Evolutionary conservation across 768 basidiomycete genomes (phyloP).

Genomic region (Amanita thiersii): DNA sequence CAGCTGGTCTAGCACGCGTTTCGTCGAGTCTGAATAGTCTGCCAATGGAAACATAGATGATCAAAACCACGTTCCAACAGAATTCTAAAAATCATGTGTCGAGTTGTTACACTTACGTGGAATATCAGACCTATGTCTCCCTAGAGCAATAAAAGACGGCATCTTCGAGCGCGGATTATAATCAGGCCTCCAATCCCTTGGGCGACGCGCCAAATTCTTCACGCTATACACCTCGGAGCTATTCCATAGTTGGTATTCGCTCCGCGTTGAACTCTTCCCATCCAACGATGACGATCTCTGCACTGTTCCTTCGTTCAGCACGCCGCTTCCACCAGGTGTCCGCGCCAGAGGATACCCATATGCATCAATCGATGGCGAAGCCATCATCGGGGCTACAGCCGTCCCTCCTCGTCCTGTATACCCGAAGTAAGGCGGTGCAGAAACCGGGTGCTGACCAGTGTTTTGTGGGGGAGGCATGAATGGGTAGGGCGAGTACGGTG

Average conservation of each 20-base stretch:
- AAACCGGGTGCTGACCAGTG: no score
- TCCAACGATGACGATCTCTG: slow-evolving; percentile 15
- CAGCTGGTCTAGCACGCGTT: slow-evolving; percentile 22
- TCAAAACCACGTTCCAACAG: background rate
- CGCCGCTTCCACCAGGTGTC: no score
- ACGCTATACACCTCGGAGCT: slow-evolving; percentile 20
- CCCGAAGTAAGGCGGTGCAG: no score
- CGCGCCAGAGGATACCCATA: no score
- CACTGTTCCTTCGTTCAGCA: slow-evolving; percentile 13
- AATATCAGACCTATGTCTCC: slow-evolving; percentile 22
- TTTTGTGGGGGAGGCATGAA: no score
- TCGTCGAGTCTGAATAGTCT: slow-evolving; percentile 22
- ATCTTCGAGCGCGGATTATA: slow-evolving; percentile 22
- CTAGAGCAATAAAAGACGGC: slow-evolving; percentile 19
- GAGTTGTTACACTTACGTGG: slow-evolving; percentile 17
- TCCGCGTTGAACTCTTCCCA: background rate
- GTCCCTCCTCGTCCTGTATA: no score
- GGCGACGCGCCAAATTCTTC: slow-evolving; percentile 28
- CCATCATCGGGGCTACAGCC: no score
- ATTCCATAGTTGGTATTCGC: slow-evolving; percentile 7
- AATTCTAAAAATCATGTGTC: no score
- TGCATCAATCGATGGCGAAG: no score
- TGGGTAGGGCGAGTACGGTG: no score
- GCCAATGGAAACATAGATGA: background rate
- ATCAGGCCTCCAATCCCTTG: slow-evolving; percentile 36